Percentiles rank a stretch among this genome's conserved stretches.
Evolutionary conservation across 2,329 filamentous ascomycete genomes (phyloP).

Genomic region (Zymoseptoria passerinii): DNA sequence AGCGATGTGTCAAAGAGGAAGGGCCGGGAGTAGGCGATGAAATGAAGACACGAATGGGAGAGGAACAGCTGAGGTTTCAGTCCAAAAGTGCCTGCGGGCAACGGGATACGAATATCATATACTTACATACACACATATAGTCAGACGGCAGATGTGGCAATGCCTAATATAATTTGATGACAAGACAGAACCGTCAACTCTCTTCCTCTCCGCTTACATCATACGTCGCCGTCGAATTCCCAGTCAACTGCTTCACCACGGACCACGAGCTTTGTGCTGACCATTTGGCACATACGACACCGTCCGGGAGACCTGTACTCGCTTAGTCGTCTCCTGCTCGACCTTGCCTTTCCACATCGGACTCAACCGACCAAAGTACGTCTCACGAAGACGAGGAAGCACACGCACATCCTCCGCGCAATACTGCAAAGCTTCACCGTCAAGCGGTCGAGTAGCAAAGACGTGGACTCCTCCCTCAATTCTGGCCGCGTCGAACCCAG

Average conservation of each 20-base stretch:
- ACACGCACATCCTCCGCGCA: slow-evolving; percentile 40
- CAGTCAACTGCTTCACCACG: slow-evolving; percentile 1
- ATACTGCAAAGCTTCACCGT: slow-evolving; percentile 34
- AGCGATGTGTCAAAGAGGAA: neutral
- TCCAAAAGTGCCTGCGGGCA: neutral
- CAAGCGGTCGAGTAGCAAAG: slow-evolving; percentile 42
- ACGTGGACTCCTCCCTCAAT: slow-evolving; percentile 39
- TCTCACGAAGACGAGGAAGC: slow-evolving; percentile 30
- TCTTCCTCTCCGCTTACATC: neutral
- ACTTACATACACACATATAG: neutral
- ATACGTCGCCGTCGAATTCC: too few species aligned
- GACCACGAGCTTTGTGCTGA: slow-evolving; percentile 26
- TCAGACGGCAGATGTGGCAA: neutral
- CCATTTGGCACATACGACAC: slow-evolving; percentile 23
- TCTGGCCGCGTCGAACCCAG: slow-evolving; percentile 34
- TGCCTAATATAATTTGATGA: neutral
- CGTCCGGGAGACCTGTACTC: slow-evolving; percentile 28
- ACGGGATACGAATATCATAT: neutral
- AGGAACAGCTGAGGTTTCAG: neutral
- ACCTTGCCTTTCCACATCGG: slow-evolving; percentile 15
- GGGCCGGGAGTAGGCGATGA: neutral
- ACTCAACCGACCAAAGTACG: slow-evolving; percentile 17
- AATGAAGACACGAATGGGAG: neutral
- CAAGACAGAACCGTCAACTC: neutral
- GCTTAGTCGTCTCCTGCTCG: slow-evolving; percentile 17